phyloP scores from a whole-genome alignment of 257 asterid genomes.

The Lithospermum erythrorhizon region DNA sequence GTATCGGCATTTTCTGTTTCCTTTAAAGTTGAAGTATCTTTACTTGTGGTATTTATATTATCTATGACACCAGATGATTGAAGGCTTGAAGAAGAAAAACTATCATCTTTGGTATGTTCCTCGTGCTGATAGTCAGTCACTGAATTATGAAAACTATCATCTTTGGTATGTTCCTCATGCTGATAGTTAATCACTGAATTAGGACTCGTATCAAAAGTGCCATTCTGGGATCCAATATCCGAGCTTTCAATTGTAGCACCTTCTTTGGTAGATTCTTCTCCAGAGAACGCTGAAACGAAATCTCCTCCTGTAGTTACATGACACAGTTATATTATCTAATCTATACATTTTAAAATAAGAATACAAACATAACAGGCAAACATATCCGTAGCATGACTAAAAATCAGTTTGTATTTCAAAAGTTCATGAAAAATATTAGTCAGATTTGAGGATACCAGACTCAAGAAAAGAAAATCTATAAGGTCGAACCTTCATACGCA shows the following conservation, averaged over 20 bases:
- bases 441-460: too few species aligned
- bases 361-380: too few species aligned
- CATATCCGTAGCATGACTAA: too few species aligned
- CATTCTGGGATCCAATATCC: constrained; percentile 14
- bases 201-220: constrained; percentile 15
- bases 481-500: background rate
- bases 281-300: constrained; percentile 16
- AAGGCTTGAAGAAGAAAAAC: constrained; percentile 12
- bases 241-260: constrained; percentile 12
- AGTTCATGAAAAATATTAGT: too few species aligned
- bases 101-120: constrained; percentile 18
- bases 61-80: constrained; percentile 24
- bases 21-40: constrained; percentile 10
- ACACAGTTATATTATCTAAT: background rate
- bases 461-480: too few species aligned
- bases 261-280: constrained; percentile 19
- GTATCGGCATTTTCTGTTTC: constrained; percentile 53
- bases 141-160: constrained; percentile 10
- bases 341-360: background rate
- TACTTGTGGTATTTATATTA: constrained; percentile 16
- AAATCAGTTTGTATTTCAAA: too few species aligned
- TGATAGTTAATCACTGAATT: constrained; percentile 12
- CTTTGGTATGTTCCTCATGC: constrained; percentile 18
- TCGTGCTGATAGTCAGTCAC: constrained; percentile 10
- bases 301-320: constrained; percentile 27